Conservation (phyloP, 192 early-diverging fungal species). For the Backusella parvicylindrica region DNA sequence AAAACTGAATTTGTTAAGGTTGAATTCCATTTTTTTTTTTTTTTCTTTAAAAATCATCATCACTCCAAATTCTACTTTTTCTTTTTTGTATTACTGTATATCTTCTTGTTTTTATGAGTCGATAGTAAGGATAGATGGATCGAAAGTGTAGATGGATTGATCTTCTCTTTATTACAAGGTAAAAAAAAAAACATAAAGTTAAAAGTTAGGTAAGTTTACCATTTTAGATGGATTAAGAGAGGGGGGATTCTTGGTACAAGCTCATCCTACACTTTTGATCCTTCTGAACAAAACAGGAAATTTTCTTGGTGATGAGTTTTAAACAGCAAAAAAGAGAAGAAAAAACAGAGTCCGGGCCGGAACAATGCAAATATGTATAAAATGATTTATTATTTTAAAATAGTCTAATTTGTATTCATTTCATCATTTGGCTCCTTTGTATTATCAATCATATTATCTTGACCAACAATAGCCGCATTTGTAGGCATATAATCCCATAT, state of each 20-base stretch:
- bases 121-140: neutral
- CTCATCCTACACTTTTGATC: neutral
- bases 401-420: neutral
- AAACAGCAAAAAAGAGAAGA: neutral
- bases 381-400: neutral
- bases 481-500: conserved; percentile 58
- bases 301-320: neutral
- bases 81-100: neutral
- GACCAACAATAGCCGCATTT: conserved; percentile 29
- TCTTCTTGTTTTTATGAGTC: neutral
- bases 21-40: neutral
- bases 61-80: neutral
- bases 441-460: neutral
- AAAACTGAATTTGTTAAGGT: neutral
- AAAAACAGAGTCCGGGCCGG: neutral
- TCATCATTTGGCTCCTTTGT: neutral
- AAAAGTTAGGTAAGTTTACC: neutral
- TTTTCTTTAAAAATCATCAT: neutral
- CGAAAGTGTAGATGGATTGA: neutral
- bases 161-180: neutral
- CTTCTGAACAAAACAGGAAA: neutral
- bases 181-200: neutral
- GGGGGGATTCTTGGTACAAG: neutral
- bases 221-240: conserved; percentile 5
- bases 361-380: neutral